Base-by-base conservation (phyloP, 768 basidiomycete species). In the Lepiota venenata region DNA sequence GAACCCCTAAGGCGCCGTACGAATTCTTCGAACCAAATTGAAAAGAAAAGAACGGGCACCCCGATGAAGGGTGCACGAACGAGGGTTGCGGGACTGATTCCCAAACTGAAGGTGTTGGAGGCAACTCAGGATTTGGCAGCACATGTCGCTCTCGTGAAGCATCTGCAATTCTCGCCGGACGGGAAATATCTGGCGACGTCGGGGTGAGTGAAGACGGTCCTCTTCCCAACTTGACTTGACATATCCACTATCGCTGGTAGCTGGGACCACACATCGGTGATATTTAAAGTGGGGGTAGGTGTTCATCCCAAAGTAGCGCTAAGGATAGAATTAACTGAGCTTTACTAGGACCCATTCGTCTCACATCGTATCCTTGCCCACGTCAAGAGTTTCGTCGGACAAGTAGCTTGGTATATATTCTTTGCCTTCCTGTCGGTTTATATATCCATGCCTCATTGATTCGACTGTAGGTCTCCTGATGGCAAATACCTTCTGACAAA, bases 141-240 rank as follows among this genome's bases (percentile, higher is more conserved):
- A 4, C 88, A 90, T 65, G 70, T 74, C 49, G 87, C 84, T 6
- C 76, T 88, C 25, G 87, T 91, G 15, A 67, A 83, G 50, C 84
- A 88, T 66, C 64, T 91, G 62, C 83, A 88, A 64, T 91, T 90
- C 69, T 88, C 85, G 1, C 87, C 87, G 1, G 81, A 88, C 65
- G 88, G 88, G 16, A 82, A 77, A 63, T 87, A 79, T 62, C 64
- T 91, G 60, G 88, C 87, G 2, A 89, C 87, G 3, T 86, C 85
- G 25, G 85, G 85, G 80, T 84, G 60, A 46, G 69, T 20, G 18
- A 12, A 11, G 14, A 2, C 5, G 8, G 27, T 46, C 11, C 25
- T 14, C 27, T 55, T 29, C 20, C 20, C 38, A 12, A 10, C 8
- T 42, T 14, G 11, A 22, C 47, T 12, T 36, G 56, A 39, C 42